Evolutionary conservation across 176 grass and related monocot genomes (phyloP).

Genomic region (Oryza meridionalis): DNA sequence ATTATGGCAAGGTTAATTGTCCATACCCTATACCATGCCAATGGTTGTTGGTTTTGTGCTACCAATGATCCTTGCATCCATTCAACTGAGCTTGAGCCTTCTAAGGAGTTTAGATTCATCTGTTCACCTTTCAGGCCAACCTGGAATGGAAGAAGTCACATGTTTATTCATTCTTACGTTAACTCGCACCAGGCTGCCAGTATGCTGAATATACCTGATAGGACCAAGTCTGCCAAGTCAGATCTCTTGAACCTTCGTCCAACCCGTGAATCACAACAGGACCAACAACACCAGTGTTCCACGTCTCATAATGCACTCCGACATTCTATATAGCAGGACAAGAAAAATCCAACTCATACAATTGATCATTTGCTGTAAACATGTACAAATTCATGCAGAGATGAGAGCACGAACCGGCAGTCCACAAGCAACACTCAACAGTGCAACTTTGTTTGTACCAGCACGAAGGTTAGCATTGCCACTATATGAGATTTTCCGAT

Average conservation of each 20-base stretch:
- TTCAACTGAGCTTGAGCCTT: slow-evolving; percentile 86
- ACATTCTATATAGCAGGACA: slow-evolving; percentile 66
- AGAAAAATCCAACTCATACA: slow-evolving; percentile 28
- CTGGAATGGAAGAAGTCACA: slow-evolving; percentile 40
- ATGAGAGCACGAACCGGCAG: slow-evolving; percentile 69
- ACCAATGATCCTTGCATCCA: slow-evolving; percentile 88
- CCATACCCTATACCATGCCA: slow-evolving; percentile 96
- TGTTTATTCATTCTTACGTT: slow-evolving; percentile 27
- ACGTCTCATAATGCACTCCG: slow-evolving; percentile 91
- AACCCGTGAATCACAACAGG: slow-evolving; percentile 86
- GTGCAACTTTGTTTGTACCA: slow-evolving; percentile 80
- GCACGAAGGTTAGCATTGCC: slow-evolving; percentile 77
- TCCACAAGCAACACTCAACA: slow-evolving; percentile 93
- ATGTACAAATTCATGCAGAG: background rate
- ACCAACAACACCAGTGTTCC: slow-evolving; percentile 92
- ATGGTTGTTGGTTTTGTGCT: slow-evolving; percentile 75
- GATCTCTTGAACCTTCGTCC: slow-evolving; percentile 79
- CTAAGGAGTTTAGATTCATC: slow-evolving; percentile 95
- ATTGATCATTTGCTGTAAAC: slow-evolving; percentile 10
- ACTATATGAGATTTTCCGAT: slow-evolving; percentile 79
- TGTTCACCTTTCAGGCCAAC: slow-evolving; percentile 97
- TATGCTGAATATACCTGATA: slow-evolving; percentile 66
- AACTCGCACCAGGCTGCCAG: slow-evolving; percentile 3
- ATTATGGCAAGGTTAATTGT: background rate
- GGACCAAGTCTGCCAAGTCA: slow-evolving; percentile 96